phyloP scores from a whole-genome alignment of 2,329 filamentous ascomycete species.

The Curvularia sp. region DNA sequence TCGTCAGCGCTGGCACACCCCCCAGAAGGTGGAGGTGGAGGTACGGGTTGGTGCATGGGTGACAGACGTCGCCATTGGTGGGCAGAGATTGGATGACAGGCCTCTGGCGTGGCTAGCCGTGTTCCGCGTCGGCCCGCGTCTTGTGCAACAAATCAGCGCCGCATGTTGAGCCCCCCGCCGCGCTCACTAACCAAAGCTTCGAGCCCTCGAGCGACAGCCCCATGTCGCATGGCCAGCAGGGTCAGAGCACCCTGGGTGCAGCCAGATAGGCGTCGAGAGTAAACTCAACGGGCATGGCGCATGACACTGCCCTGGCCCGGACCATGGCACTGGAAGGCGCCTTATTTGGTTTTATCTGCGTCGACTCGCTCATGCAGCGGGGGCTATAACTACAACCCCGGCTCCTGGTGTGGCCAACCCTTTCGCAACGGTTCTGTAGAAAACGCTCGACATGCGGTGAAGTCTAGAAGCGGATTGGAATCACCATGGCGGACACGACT shows the following conservation, averaged over 20 bases:
- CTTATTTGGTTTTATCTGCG: conserved; percentile 13
- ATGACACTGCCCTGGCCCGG: conserved; percentile 15
- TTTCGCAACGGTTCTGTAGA: conserved; percentile 8
- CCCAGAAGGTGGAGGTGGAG: conserved; percentile 11
- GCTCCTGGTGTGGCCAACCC: conserved; percentile 9
- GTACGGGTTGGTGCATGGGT: conserved; percentile 5
- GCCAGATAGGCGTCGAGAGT: conserved; percentile 15
- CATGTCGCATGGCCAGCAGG: conserved; percentile 19
- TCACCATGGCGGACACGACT: conserved; percentile 20
- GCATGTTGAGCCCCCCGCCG: neutral
- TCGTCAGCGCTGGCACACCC: conserved; percentile 1
- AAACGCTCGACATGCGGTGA: conserved; percentile 16
- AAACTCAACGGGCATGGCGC: conserved; percentile 16
- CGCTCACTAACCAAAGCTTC: neutral
- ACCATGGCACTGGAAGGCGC: conserved; percentile 15
- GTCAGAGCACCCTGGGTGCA: conserved; percentile 7
- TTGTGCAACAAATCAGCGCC: conserved; percentile 11
- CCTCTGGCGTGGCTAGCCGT: conserved; percentile 11
- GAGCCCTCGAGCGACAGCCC: conserved; percentile 1
- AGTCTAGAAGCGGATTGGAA: neutral
- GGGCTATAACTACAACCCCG: conserved; percentile 14
- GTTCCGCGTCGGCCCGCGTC: conserved; percentile 15
- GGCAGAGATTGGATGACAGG: neutral
- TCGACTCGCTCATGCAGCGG: conserved; percentile 8
- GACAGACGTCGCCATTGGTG: conserved; percentile 1